phyloP scores from a whole-genome alignment of 2,329 filamentous ascomycete genomes.

The Sordariomycetes sp. region DNA sequence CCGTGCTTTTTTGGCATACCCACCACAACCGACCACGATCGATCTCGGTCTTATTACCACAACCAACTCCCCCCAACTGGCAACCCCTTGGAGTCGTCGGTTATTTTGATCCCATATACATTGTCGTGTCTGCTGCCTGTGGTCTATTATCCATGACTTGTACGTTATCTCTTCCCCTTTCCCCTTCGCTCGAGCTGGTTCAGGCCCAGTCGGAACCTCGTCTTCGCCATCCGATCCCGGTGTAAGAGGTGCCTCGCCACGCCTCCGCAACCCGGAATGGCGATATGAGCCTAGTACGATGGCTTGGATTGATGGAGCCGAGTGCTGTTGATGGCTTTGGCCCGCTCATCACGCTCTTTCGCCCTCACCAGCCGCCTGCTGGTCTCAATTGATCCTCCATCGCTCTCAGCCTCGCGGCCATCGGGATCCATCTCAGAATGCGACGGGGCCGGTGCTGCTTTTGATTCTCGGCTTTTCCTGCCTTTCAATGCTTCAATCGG shows the following conservation, averaged over 20 bases:
- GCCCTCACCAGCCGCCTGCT: background rate
- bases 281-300: background rate
- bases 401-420: constrained; percentile 37
- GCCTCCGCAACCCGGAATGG: background rate
- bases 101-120: background rate
- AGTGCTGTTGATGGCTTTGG: constrained; percentile 2
- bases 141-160: constrained; percentile 34
- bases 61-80: background rate
- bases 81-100: constrained; percentile 5
- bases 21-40: constrained; percentile 1
- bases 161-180: constrained; percentile 24
- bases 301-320: constrained; percentile 1
- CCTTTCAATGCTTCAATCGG: constrained; percentile 3
- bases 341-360: background rate
- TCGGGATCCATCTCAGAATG: constrained; percentile 29
- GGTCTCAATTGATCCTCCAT: constrained; percentile 31
- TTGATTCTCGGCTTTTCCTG: constrained; percentile 13
- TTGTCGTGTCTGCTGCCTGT: constrained; percentile 19
- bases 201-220: background rate
- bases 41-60: constrained; percentile 5
- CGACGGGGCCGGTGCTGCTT: constrained; percentile 28
- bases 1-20: constrained; percentile 6
- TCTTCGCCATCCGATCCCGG: background rate
- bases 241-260: background rate
- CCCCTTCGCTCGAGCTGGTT: background rate